Evolutionary conservation across 495 filamentous ascomycete genomes (phyloP), one percentile per base, ranked within the genome.

Genomic region (Aspergillus avenaceus): DNA sequence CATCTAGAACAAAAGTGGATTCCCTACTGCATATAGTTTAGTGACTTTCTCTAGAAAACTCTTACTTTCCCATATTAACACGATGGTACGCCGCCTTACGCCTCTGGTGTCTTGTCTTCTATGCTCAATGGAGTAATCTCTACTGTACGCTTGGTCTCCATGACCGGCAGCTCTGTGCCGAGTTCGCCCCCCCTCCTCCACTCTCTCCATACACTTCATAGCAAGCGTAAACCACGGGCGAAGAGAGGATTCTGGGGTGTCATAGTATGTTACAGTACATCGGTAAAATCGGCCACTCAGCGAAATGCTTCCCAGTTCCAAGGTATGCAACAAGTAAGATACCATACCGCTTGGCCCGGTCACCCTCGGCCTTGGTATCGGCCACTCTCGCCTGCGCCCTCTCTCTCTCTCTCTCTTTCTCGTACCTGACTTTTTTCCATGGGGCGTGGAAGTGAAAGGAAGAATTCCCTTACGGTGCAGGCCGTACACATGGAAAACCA

Each of bases 81-180:
- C 34, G 34, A 55, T 54, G 49, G 52, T 55, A 54, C 48, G 52
- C 50, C 52, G 47, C 52, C 42, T 46, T 53, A 55, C 56, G 52
- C 55, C 46, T 47, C 34, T 52, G 18, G 45, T 43, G 50, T 46
- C 45, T 50, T 43, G 14, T 47, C 42, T 28, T 50, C 44, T 37
- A 47, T 45, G 22, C 54, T 53, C 26, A 37, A 57, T 53, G 46
- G 54, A 25, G 50, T 50, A 50, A 56, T 52, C 49, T 50, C 38
- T 52, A 28, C 48, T 47, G 21, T 44, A 24, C 38, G 41, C 45
- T 48, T 41, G 36, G 25, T 31, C 41, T 31, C 48, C 41, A 47
- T 55, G 45, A 58, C 52, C 59, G 59, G 59, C 59, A 58, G 59
- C 55, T 37, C 27, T 54, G 59, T 62, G 59, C 59, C 59, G 59